Percentiles rank a stretch among this genome's conserved stretches.
Evolutionary conservation across 345 rosid species (phyloP).

Genomic region (Adansonia digitata): DNA sequence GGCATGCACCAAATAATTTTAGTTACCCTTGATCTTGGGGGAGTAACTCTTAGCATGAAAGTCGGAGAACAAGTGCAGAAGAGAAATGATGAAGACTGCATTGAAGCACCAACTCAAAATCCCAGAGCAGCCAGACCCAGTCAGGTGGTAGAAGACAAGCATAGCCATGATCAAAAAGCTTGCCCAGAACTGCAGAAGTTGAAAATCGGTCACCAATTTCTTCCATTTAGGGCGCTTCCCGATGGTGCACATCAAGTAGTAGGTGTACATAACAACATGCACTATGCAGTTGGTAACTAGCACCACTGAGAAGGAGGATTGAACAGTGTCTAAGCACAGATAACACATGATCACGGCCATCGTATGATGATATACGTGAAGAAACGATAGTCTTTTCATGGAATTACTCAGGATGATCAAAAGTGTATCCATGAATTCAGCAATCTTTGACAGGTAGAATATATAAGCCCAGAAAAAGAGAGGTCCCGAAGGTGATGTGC

Average conservation of each 20-base stretch:
- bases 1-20: not conserved
- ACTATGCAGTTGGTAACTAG: conserved; percentile 47
- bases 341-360: conserved; percentile 58
- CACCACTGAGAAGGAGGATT: conserved; percentile 49
- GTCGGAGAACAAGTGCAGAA: conserved; percentile 42
- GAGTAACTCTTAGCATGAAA: conserved; percentile 45
- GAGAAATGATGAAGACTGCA: conserved; percentile 42
- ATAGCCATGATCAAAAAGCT: conserved; percentile 37
- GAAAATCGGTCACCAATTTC: conserved; percentile 52
- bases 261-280: conserved; percentile 61
- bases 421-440: conserved; percentile 56
- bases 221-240: conserved; percentile 61
- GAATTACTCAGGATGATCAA: conserved; percentile 43
- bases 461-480: conserved; percentile 65
- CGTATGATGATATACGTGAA: conserved; percentile 73
- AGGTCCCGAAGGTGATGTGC: conserved; percentile 44
- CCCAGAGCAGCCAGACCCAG: conserved; percentile 53
- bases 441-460: conserved; percentile 59
- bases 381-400: conserved; percentile 46
- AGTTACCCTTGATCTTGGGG: conserved; percentile 3
- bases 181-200: conserved; percentile 53
- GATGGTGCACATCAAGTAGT: conserved; percentile 41
- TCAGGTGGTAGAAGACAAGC: conserved; percentile 45
- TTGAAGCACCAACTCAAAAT: conserved; percentile 53
- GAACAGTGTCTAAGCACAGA: conserved; percentile 35